Conservation (phyloP, 345 rosid species). For the Nasturtium officinale region DNA sequence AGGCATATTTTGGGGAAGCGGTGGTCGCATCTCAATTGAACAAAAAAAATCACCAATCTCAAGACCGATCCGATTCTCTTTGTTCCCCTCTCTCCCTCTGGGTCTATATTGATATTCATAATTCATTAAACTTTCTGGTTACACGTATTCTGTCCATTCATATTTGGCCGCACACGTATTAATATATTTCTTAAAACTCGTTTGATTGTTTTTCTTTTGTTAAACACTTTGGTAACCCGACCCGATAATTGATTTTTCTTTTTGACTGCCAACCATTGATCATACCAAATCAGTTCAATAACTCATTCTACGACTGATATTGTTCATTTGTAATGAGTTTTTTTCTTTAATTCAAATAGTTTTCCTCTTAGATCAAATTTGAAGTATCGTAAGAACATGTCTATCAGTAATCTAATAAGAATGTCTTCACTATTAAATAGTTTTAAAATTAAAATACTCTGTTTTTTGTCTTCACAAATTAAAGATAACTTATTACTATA, state of each 20-base stretch:
- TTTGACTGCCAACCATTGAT: too few species aligned
- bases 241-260: too few species aligned
- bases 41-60: slow-evolving; percentile 64
- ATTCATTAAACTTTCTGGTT: slow-evolving; percentile 12
- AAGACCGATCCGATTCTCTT: slow-evolving; percentile 75
- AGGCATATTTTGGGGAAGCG: slow-evolving; percentile 81
- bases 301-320: background rate
- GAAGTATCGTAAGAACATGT: too few species aligned
- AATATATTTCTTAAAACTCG: background rate
- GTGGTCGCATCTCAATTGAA: slow-evolving; percentile 68
- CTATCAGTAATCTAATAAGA: too few species aligned
- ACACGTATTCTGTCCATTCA: slow-evolving; percentile 33
- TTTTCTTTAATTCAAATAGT: background rate
- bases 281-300: background rate
- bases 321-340: background rate
- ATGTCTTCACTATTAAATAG: too few species aligned
- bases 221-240: background rate
- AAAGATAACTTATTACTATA: too few species aligned
- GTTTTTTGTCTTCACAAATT: too few species aligned
- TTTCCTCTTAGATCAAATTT: background rate
- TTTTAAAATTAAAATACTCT: too few species aligned
- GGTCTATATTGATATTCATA: slow-evolving; percentile 28
- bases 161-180: slow-evolving; percentile 38
- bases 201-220: background rate
- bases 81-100: slow-evolving; percentile 47